Evolutionary conservation across 2,329 filamentous ascomycete species (phyloP), one percentile per base, ranked within the genome.

Genomic region (Xylariaceae sp.): DNA sequence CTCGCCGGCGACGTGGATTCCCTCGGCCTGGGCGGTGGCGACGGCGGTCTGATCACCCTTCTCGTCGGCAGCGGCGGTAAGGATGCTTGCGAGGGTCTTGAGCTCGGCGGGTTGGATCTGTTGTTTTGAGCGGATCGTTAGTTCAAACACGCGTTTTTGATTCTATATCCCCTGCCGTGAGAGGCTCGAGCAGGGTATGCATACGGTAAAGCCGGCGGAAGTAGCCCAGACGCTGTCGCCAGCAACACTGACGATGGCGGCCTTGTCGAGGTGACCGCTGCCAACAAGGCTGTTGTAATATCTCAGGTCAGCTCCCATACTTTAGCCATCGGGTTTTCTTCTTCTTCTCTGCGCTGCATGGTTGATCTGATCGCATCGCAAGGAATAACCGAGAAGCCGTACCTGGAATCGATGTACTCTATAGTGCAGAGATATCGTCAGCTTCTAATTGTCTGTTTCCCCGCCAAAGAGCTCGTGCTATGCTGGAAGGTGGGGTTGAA

Each of bases 221-320:
- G 78, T 70, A 55, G 90, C 90, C 90, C 90, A 95, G 64, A 83
- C 80, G 69, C 86, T 90, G 74, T 89, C 88, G 65, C 90, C 89
- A 63, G 88, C 88, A 60, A 75, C 76, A 73, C 88, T 91, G 78
- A 94, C 84, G 71, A 96, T 91, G 69, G 89, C 88, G 65, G 82
- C 91, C 77, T 90, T 87, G 77, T 94, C 87, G 68, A 96, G 74
- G 70, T 92, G 86, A 67, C 86, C 86, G 65, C 81, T 86, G 75
- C 80, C 87, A 67, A 95, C 82, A 66, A 96, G 84, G 82, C 90
- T 96, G 68, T 63, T 31, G 43, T 48, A 48, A 45, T 18, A 31
- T 16, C 28, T n/a, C 11, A 13, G 16, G 42, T 52, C 22, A 46
- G 33, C 57, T 50, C 50, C 38, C 46, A 13, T 2, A 19, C 22